Base-by-base conservation (phyloP, 352 stramenopile species). In the Phytophthora constricta region DNA sequence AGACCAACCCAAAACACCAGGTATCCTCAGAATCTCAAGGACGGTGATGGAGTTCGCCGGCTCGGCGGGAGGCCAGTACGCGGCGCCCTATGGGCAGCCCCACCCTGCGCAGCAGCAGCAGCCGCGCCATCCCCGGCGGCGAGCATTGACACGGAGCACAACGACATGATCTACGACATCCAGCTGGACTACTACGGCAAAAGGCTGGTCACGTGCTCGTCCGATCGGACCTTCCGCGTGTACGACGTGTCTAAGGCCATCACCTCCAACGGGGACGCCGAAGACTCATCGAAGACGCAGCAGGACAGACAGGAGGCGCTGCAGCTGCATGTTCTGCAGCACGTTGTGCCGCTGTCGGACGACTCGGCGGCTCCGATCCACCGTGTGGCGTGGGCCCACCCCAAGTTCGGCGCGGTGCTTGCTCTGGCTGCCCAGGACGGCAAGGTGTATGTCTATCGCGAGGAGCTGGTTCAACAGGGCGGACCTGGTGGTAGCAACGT, bases 141-240 rank as follows among this genome's bases (percentile, higher is more conserved):
- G 26, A 92, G 82, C 51, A 89, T 96, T 43, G 86, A 95, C 69
- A 96, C 87, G 54, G 86, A 95, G 63, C 89, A 96, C 68, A 92
- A 91, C 34, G 89, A 94, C 72, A 93, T 93, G 84, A 90, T 96
- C 59, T 90, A 93, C 68, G 89, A 96, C 72, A 93, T 95, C 31
- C 87, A 96, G 71, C 77, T 96, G 59, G 87, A 96, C 59, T 96
- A 95, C 64, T 94, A 96, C 62, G 86, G 87, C 64, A 94, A 95
- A 61, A 84, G 85, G 25, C 72, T 96, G 43, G 84, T 66, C 27
- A 94, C 89, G 46, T 95, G 87, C 68, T 96, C 89, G 27, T 82
- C 74, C 17, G 89, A 96, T 68, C 81, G 86, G 60, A 93, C 87
- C 46, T 93, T 96, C 63, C 86, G 86, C 58, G 68, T 96, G 33